Evolutionary conservation across 768 basidiomycete genomes (phyloP), one percentile per base, ranked within the genome.

Genomic region (Grammothele lineata): DNA sequence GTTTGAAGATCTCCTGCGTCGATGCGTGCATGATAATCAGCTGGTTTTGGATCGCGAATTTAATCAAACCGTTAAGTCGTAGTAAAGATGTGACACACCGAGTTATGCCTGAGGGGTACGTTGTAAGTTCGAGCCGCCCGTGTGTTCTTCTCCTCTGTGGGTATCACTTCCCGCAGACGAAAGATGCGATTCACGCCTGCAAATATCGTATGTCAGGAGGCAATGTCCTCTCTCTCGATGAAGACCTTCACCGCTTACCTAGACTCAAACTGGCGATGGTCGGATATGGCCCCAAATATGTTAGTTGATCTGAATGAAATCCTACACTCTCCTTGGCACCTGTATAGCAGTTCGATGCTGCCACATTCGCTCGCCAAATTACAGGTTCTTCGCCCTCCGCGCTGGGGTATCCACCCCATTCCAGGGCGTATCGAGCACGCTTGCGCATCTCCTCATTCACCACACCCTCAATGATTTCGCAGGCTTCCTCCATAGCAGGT

Each of bases 1-100:
- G 87, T 57, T 92, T 92, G 67, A 85, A 92, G 33, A 70, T 71
- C 59, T 92, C 89, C 70, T 92, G 89, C 48, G 83, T 85, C 14
- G 81, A 78, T 1, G 88, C 86, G 55, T 92, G 90, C 89, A 92
- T 92, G 47, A 92, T 88, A n/a, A 75, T 75, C 27, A 92, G 70
- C 87, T 91, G 36, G n/a, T n/a, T n/a, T n/a, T n/a, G n/a, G n/a
- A n/a, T n/a, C n/a, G n/a, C n/a, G n/a, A n/a, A 32, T 21, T 44
- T 33, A 26, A 36, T 45, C 40, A 40, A 15, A 42, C 17, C 8
- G 12, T 18, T 25, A 4, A 9, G 24, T 17, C 8, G 3, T 4
- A 18, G 18, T 3, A 17, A 11, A 24, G 12, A 12, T 2, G 21
- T 27, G 10, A 34, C 76, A 38, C 55, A 89, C 88, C 21, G 88